phyloP scores from a whole-genome alignment of 805 yeast genomes.

The Blastobotrys attinorum region DNA sequence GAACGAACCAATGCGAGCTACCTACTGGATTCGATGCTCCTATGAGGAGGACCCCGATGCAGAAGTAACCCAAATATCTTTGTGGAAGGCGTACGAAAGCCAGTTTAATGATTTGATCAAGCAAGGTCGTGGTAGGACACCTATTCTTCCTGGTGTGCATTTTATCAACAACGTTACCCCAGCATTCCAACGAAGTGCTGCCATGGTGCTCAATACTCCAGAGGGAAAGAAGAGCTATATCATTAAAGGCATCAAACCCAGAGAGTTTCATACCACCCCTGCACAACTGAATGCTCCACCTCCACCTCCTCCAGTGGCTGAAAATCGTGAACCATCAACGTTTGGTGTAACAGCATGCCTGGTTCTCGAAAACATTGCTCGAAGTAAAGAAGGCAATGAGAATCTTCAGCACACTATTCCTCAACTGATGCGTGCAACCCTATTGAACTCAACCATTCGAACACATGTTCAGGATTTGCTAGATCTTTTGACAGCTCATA shows the following conservation, averaged over 20 bases:
- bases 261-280: conserved; percentile 36
- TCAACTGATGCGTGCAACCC: conserved; percentile 19
- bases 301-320: conserved; percentile 3
- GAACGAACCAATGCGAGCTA: conserved; percentile 84
- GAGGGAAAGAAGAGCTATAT: conserved; percentile 72
- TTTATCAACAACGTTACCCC: conserved; percentile 89
- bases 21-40: conserved; percentile 89
- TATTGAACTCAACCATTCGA: conserved; percentile 19
- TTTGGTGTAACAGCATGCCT: conserved; percentile 28
- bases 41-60: conserved; percentile 71
- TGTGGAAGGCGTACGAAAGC: conserved; percentile 91
- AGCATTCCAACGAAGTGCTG: conserved; percentile 82
- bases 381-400: conserved; percentile 20
- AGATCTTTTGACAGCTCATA: conserved; percentile 2
- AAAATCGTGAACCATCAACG: conserved; percentile 21
- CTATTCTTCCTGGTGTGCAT: conserved; percentile 87
- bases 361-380: conserved; percentile 31
- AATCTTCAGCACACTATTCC: conserved; percentile 13
- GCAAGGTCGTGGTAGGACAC: conserved; percentile 39
- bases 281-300: conserved; percentile 15
- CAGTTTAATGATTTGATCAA: conserved; percentile 61
- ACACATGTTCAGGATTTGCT: conserved; percentile 22
- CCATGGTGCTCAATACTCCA: conserved; percentile 76
- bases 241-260: conserved; percentile 89
- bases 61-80: conserved; percentile 88